Conservation (phyloP, 2,329 filamentous ascomycete genomes). For the Hymenoscyphus salicellus region DNA sequence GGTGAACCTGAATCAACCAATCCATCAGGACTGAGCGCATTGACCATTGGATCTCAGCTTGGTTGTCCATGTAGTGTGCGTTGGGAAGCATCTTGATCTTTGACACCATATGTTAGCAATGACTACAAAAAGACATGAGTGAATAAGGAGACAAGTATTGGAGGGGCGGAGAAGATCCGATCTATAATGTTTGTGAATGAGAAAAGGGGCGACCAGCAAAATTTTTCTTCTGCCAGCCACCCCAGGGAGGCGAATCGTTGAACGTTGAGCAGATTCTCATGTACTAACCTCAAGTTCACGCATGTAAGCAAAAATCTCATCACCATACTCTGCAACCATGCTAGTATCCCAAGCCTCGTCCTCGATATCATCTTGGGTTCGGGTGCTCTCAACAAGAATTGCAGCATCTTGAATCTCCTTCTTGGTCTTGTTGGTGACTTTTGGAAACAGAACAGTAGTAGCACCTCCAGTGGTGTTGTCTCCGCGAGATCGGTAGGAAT, state of each 20-base stretch:
- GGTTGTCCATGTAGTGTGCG: slow-evolving; percentile 92
- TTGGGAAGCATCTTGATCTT: slow-evolving; percentile 81
- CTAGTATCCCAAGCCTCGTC: slow-evolving; percentile 91
- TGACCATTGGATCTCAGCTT: slow-evolving; percentile 97
- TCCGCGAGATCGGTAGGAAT: slow-evolving; percentile 71
- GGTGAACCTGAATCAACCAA: slow-evolving; percentile 95
- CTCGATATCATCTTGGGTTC: slow-evolving; percentile 70
- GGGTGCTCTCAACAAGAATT: slow-evolving; percentile 30
- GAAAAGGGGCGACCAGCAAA: no score
- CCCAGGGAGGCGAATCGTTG: not conserved
- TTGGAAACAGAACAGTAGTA: slow-evolving; percentile 68
- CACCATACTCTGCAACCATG: slow-evolving; percentile 95
- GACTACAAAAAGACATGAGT: not conserved
- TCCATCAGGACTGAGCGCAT: slow-evolving; percentile 98
- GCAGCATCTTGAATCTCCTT: slow-evolving; percentile 67
- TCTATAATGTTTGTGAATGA: no score
- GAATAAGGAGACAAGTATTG: not conserved
- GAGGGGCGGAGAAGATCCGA: not conserved
- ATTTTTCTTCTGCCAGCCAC: not conserved
- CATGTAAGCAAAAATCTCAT: slow-evolving; percentile 96
- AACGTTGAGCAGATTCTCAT: not conserved
- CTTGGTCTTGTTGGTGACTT: slow-evolving; percentile 63
- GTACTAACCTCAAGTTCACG: slow-evolving; percentile 71
- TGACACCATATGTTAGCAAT: slow-evolving; percentile 31
- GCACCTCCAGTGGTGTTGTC: slow-evolving; percentile 68